phyloP scores from a whole-genome alignment of 257 asterid species.

The Fraxinus americana region DNA sequence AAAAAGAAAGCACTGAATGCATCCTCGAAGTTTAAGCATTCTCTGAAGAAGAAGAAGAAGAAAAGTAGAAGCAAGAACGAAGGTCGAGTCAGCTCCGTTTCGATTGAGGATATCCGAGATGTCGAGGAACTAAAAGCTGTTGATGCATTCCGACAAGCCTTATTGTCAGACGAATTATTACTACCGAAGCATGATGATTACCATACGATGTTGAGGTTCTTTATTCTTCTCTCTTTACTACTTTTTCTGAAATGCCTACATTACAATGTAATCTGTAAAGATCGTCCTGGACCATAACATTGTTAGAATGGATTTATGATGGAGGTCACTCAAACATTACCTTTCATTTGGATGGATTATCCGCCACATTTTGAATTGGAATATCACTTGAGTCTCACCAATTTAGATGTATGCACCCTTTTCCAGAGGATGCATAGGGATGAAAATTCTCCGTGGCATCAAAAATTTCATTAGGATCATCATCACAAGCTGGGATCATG shows the following conservation, averaged over 20 bases:
- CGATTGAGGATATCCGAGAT: conserved; percentile 85
- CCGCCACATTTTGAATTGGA: neutral
- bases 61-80: conserved; percentile 69
- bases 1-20: conserved; percentile 88
- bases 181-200: conserved; percentile 75
- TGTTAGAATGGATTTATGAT: neutral
- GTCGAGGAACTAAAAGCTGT: conserved; percentile 78
- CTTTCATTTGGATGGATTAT: neutral
- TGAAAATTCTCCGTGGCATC: neutral
- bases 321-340: neutral
- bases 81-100: conserved; percentile 76
- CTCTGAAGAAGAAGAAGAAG: conserved; percentile 74
- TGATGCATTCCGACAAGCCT: conserved; percentile 72
- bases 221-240: conserved; percentile 18
- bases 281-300: neutral
- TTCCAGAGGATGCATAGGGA: neutral
- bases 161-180: conserved; percentile 68
- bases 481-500: neutral
- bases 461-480: too few relatives aligned
- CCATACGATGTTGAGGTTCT: conserved; percentile 81
- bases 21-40: conserved; percentile 77
- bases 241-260: conserved; percentile 8
- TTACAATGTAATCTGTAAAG: conserved; percentile 6
- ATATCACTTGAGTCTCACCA: neutral
- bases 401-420: neutral